Percentiles rank a stretch among this genome's conserved stretches.
These are phyloP conservation scores for Xylaria intraflava DNA, from an alignment of 495 filamentous ascomycete genomes.

Conservation along the genomic window DNA sequence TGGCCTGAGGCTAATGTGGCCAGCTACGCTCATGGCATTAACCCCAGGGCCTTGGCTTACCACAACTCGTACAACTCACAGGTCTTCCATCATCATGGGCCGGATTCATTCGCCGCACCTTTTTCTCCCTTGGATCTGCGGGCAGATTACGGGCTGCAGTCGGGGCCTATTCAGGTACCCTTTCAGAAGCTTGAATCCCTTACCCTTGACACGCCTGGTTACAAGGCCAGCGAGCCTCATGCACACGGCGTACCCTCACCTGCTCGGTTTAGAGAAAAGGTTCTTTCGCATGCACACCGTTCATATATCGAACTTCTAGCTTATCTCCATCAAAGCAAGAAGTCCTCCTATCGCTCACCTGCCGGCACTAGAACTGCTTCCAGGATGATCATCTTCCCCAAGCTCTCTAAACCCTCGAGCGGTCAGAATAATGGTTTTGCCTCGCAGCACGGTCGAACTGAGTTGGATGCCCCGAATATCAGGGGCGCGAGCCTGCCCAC, in stretches of 20 bases:
- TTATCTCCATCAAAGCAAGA: slow-evolving; percentile 61
- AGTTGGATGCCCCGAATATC: background rate
- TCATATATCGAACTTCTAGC: slow-evolving; percentile 82
- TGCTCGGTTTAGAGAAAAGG: slow-evolving; percentile 69
- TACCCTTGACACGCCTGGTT: slow-evolving; percentile 27
- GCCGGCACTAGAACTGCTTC: slow-evolving; percentile 21
- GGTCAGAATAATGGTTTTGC: slow-evolving; percentile 11
- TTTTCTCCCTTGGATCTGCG: slow-evolving; percentile 17
- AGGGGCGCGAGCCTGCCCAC: background rate
- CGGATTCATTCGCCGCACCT: slow-evolving; percentile 16
- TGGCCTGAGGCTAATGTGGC: slow-evolving; percentile 68
- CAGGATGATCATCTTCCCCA: slow-evolving; percentile 44
- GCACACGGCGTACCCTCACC: slow-evolving; percentile 34
- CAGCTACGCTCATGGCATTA: slow-evolving; percentile 22
- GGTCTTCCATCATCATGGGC: slow-evolving; percentile 17
- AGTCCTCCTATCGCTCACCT: slow-evolving; percentile 27
- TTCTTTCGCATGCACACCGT: slow-evolving; percentile 75
- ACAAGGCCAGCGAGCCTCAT: slow-evolving; percentile 4
- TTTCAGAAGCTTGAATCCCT: slow-evolving; percentile 34
- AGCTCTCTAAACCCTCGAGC: slow-evolving; percentile 32
- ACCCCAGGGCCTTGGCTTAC: slow-evolving; percentile 12
- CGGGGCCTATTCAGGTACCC: slow-evolving; percentile 21
- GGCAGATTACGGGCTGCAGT: slow-evolving; percentile 15
- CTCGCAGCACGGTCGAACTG: slow-evolving; percentile 9
- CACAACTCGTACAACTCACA: slow-evolving; percentile 11